Base-by-base conservation (phyloP, 352 stramenopile genomes). In the Phytophthora megakarya region DNA sequence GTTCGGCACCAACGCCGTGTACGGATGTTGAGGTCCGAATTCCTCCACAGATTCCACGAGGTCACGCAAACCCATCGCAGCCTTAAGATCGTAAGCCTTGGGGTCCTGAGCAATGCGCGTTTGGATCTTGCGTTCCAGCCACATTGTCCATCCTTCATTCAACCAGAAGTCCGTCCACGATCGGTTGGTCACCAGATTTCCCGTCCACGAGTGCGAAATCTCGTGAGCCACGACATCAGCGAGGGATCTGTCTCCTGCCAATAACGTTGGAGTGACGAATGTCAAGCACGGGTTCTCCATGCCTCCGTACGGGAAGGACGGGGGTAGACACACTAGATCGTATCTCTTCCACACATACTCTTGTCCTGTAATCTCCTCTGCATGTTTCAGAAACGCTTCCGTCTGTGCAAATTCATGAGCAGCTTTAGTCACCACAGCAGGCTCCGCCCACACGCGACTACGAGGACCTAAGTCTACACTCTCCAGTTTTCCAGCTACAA, bases 61-160 rank as follows among this genome's bases (percentile, higher is more conserved):
- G 7, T 60, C 75, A 35, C 73, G 74, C 18, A 82, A 43, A 0
- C 81, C 79, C 22, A 90, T 73, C 6, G 72, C 64, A 33, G 81
- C 81, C 51, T 87, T 84, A 3, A 90, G 62, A 45, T 90, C 81
- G 66, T 83, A 85, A 0, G 67, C 61, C 26, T 72, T 67, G 10
- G 75, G 74, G 30, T 85, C 76, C 38, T 73, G 58, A 16, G 75
- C 54, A 47, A 86, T 87, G 5, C 66, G 71, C 3, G 79, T 81
- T 80, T 98, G 96, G 57, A 99, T 98, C 67, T 98, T 98, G 32
- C 97, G 84, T 77, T 99, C 90, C n/a, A 99, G 84, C 86, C 96
- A 99, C 56, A 97, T 89, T 1, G 97, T 99, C 94, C 94, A 99
- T 12, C 96, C 96, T 63, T 99, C 97, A 68, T 99, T 99, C n/a